Base-by-base conservation (phyloP, 139 green algal genomes). In the Chlorella vulgaris region DNA sequence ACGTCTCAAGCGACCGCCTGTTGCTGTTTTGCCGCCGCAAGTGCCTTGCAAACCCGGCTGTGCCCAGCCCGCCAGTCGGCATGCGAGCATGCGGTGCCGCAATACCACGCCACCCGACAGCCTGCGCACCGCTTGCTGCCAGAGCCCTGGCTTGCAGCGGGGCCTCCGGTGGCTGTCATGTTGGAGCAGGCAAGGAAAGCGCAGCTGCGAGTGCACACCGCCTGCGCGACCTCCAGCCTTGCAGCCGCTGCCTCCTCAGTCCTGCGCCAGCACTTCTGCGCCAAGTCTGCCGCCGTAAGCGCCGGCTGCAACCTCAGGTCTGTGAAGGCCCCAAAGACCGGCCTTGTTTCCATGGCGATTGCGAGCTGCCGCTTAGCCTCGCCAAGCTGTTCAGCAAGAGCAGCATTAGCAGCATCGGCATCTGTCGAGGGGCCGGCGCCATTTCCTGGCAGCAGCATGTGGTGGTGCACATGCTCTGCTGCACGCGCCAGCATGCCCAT, bases 61-160 rank as follows among this genome's bases (percentile, higher is more conserved):
- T 43, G 63, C 31, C 31, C 63, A 31, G 28, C n/a, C 63, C 29
- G 36, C n/a, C 58, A n/a, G 21, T 70, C 31, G 31, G 63, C 63
- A 47, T 70, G 63, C 8, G 63, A 42, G 31, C 63, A 70, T 13
- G 31, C 31, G n/a, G 31, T 70, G 63, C 31, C 24, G 61, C 63
- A 70, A 8, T 70, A 70, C 63, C 63, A 42, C 28, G 26, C 63
- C 63, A 35, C 63, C 31, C 63, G 31, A 31, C 63, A 70, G 31
- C 63, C 63, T 29, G 29, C 24, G 63, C 63, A 70, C 2, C 31
- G 29, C 63, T 70, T 70, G 63, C 63, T 42, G 63, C 63, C 63
- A 19, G 21, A 7, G 28, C 63, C 63, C 24, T 70, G 29, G 28
- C 31, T 31, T 7, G 31, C 63, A 19, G 10, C 63, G 29, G 63